Percentiles rank a stretch among this genome's conserved stretches.
These are phyloP conservation scores for Leucocoprinus birnbaumii DNA, from an alignment of 768 basidiomycete species.

Conservation along the genomic window DNA sequence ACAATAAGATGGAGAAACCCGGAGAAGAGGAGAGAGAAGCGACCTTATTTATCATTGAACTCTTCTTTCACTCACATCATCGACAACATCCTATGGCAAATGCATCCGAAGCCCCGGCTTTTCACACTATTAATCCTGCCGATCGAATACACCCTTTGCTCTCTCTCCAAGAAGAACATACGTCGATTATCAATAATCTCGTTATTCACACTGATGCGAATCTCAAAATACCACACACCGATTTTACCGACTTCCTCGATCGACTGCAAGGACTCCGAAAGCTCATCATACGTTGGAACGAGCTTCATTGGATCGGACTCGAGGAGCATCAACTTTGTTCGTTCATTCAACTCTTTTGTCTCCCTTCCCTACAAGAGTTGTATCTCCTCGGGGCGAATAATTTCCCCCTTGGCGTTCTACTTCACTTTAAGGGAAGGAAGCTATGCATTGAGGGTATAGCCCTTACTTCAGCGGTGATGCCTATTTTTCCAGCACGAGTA, in stretches of 20 bases:
- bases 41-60: no score
- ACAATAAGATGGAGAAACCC: no score
- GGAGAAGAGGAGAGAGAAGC: no score
- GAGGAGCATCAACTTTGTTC: neutral
- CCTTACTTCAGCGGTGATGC: constrained; percentile 2
- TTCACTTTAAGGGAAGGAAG: neutral
- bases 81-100: no score
- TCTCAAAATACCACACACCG: no score
- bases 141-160: no score
- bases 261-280: neutral
- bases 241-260: constrained; percentile 6
- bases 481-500: neutral
- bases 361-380: constrained; percentile 3
- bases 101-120: no score
- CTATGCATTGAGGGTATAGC: constrained; percentile 3
- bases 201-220: no score
- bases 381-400: neutral
- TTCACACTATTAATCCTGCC: no score
- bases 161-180: no score
- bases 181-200: no score
- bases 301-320: constrained; percentile 9
- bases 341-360: constrained; percentile 6
- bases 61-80: no score
- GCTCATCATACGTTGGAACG: constrained; percentile 10
- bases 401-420: constrained; percentile 6